A percentile compares a stretch with the other conserved stretches of the same genome.
These are phyloP conservation scores for Phaeosphaeriaceae sp. DNA, from an alignment of 2,329 filamentous ascomycete species.

Conservation along the genomic window DNA sequence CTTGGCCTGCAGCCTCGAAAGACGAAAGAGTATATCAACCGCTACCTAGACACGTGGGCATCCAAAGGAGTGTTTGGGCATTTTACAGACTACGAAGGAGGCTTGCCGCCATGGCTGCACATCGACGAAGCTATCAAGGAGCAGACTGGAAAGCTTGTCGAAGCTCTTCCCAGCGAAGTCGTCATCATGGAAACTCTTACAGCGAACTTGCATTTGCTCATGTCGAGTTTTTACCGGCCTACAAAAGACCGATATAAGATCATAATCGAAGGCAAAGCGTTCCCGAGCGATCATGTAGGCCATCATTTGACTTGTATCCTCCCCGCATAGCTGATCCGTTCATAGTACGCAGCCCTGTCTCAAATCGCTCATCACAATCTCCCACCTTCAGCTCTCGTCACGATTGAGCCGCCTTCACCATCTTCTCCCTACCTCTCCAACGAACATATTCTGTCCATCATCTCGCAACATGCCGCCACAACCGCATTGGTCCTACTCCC, in stretches of 20 bases:
- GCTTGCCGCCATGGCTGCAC: conserved; percentile 76
- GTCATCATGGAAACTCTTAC: conserved; percentile 90
- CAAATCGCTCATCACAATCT: conserved; percentile 76
- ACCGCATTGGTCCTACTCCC: conserved; percentile 82
- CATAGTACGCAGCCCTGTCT: conserved; percentile 80
- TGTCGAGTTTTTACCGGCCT: conserved; percentile 84
- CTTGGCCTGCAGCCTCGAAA: conserved; percentile 81
- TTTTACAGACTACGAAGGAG: conserved; percentile 73
- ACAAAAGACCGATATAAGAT: conserved; percentile 74
- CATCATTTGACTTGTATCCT: background rate
- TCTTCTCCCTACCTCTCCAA: conserved; percentile 69
- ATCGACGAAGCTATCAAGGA: conserved; percentile 77
- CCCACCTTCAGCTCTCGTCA: conserved; percentile 72
- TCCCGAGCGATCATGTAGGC: conserved; percentile 80
- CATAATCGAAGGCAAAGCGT: conserved; percentile 87
- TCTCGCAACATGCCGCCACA: conserved; percentile 75
- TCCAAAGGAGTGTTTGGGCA: conserved; percentile 85
- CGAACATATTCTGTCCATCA: conserved; percentile 72
- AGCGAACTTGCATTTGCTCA: conserved; percentile 78
- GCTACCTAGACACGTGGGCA: conserved; percentile 83
- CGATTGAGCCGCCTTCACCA: conserved; percentile 67
- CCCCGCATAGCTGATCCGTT: conserved; percentile 3
- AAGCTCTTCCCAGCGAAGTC: conserved; percentile 74
- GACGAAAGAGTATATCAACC: conserved; percentile 69
- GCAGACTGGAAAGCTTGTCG: conserved; percentile 76